phyloP scores from a whole-genome alignment of 2,329 filamentous ascomycete genomes.

The Pezicula carpinea region DNA sequence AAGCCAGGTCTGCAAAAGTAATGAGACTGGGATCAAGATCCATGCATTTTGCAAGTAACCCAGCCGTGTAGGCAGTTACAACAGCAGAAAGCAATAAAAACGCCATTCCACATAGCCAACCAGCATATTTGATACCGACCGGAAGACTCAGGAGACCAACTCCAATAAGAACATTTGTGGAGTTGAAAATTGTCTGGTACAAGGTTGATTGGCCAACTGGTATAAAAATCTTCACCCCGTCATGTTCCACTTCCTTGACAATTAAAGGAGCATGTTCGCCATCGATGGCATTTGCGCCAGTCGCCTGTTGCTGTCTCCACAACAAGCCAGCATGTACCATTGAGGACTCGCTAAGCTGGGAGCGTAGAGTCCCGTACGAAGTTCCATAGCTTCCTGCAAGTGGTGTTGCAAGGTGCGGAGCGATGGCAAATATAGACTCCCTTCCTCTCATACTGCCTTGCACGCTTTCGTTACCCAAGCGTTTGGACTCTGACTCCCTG shows the following conservation, averaged over 20 bases:
- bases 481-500: slow-evolving; percentile 27
- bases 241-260: slow-evolving; percentile 86
- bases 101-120: slow-evolving; percentile 77
- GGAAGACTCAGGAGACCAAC: slow-evolving; percentile 87
- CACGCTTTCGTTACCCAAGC: slow-evolving; percentile 20
- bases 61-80: slow-evolving; percentile 81
- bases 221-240: slow-evolving; percentile 70
- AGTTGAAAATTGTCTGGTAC: slow-evolving; percentile 94
- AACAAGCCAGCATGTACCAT: slow-evolving; percentile 48
- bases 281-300: slow-evolving; percentile 41
- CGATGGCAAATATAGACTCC: slow-evolving; percentile 51
- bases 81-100: slow-evolving; percentile 70
- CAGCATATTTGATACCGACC: slow-evolving; percentile 79
- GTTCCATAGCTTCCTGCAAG: slow-evolving; percentile 68
- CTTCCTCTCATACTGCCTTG: slow-evolving; percentile 31
- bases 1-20: slow-evolving; percentile 92
- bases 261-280: slow-evolving; percentile 69
- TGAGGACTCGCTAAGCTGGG: slow-evolving; percentile 31
- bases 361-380: slow-evolving; percentile 49
- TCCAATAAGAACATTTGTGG: slow-evolving; percentile 75
- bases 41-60: slow-evolving; percentile 80
- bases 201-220: slow-evolving; percentile 93
- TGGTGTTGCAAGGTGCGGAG: slow-evolving; percentile 60
- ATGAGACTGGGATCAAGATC: slow-evolving; percentile 80
- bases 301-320: slow-evolving; percentile 44